Evolutionary conservation across 441 rosid species (phyloP).

Genomic region (Raphanus hybrid): DNA sequence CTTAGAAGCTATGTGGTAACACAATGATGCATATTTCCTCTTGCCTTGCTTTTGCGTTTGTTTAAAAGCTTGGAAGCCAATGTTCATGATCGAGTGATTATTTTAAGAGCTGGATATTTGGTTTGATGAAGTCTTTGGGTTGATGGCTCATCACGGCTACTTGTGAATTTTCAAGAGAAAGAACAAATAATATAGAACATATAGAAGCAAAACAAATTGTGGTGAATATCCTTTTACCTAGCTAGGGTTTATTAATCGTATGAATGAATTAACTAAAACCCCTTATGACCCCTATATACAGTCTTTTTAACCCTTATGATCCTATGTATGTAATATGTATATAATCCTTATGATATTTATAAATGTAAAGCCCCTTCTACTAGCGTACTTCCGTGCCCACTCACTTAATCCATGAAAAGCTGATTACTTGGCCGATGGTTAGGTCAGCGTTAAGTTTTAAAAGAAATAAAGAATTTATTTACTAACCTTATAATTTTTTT

Average conservation of each 20-base stretch:
- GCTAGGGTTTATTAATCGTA: background rate
- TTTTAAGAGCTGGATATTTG: background rate
- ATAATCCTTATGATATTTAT: too few relatives aligned
- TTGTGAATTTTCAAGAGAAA: background rate
- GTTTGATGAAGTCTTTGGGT: background rate
- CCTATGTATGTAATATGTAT: too few relatives aligned
- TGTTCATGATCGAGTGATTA: background rate
- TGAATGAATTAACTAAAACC: too few relatives aligned
- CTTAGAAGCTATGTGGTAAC: background rate
- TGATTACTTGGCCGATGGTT: too few relatives aligned
- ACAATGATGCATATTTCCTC: background rate
- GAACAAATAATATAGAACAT: background rate
- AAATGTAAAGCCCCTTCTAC: too few relatives aligned
- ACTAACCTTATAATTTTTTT: too few relatives aligned
- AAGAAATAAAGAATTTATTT: too few relatives aligned
- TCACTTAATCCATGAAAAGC: too few relatives aligned
- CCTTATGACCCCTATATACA: too few relatives aligned
- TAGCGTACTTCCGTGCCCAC: too few relatives aligned
- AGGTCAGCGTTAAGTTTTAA: too few relatives aligned
- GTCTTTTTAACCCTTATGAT: too few relatives aligned
- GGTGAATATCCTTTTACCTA: background rate
- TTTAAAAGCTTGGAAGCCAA: background rate
- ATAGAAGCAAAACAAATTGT: background rate
- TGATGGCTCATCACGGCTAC: background rate
- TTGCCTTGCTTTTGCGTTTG: background rate